Conservation (phyloP, 805 yeast species). For the Candida jianshihensis region DNA sequence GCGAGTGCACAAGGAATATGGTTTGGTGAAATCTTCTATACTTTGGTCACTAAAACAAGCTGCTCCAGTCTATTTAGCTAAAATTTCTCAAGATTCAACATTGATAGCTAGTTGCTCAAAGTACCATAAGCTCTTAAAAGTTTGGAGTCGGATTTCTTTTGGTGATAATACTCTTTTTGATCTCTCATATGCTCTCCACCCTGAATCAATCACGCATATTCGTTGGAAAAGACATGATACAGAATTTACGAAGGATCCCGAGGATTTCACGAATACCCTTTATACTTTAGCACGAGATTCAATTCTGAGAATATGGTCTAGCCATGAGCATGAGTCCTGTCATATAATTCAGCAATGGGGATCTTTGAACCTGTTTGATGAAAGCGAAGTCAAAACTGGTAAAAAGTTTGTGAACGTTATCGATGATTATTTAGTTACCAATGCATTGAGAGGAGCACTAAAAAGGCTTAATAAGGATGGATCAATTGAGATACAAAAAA, state of each 20-base stretch:
- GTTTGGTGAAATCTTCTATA: conserved; percentile 26
- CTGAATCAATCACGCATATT: conserved; percentile 45
- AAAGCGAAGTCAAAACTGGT: conserved; percentile 4
- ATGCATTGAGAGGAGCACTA: conserved; percentile 16
- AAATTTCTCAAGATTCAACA: conserved; percentile 61
- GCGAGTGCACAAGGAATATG: conserved; percentile 40
- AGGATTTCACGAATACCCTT: conserved; percentile 41
- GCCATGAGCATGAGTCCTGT: conserved; percentile 53
- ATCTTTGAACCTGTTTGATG: conserved; percentile 26
- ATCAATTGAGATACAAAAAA: conserved; percentile 17
- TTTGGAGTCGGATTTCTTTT: conserved; percentile 72
- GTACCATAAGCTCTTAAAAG: conserved; percentile 61
- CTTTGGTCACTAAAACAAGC: conserved; percentile 45
- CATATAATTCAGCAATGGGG: conserved; percentile 55
- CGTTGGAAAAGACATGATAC: conserved; percentile 47
- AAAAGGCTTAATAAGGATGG: conserved; percentile 15
- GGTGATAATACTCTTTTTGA: conserved; percentile 63
- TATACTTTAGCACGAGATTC: conserved; percentile 61
- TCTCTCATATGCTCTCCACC: conserved; percentile 61
- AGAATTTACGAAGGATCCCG: conserved; percentile 17
- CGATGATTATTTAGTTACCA: conserved; percentile 32
- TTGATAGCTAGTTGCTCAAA: conserved; percentile 58
- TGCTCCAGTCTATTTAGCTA: conserved; percentile 48
- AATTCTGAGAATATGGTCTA: conserved; percentile 61
- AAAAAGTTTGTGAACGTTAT: conserved; percentile 31